Conservation (phyloP, 2,329 filamentous ascomycete genomes). For the Curvularia sp. region DNA sequence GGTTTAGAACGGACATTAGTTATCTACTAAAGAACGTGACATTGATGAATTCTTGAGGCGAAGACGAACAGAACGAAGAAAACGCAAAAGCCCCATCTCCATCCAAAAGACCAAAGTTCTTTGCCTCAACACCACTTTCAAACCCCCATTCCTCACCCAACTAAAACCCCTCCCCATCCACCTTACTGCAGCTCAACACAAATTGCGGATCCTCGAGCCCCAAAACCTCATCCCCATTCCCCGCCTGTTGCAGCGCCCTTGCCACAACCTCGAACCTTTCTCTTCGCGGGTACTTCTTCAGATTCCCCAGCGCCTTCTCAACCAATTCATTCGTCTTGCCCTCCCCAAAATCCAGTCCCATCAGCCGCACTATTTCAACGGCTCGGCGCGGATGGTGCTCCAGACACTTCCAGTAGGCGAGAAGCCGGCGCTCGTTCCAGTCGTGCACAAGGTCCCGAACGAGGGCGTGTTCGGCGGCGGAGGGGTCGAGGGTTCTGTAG, state of each 20-base stretch:
- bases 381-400: neutral
- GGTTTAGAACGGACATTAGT: no score
- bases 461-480: neutral
- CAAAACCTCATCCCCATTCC: neutral
- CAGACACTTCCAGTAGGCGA: neutral
- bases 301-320: neutral
- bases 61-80: no score
- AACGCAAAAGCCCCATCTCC: no score
- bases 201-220: neutral
- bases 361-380: neutral
- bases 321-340: neutral
- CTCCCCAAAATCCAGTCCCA: neutral
- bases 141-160: neutral
- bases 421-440: constrained; percentile 2
- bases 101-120: no score
- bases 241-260: neutral
- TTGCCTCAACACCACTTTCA: no score
- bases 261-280: neutral
- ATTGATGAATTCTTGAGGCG: no score
- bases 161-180: neutral
- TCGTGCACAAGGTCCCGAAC: constrained; percentile 2
- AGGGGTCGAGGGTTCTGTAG: neutral
- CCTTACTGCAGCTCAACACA: neutral
- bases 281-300: neutral
- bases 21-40: no score